Base-by-base conservation (phyloP, 2,329 filamentous ascomycete species). In the Madurella fahalii region DNA sequence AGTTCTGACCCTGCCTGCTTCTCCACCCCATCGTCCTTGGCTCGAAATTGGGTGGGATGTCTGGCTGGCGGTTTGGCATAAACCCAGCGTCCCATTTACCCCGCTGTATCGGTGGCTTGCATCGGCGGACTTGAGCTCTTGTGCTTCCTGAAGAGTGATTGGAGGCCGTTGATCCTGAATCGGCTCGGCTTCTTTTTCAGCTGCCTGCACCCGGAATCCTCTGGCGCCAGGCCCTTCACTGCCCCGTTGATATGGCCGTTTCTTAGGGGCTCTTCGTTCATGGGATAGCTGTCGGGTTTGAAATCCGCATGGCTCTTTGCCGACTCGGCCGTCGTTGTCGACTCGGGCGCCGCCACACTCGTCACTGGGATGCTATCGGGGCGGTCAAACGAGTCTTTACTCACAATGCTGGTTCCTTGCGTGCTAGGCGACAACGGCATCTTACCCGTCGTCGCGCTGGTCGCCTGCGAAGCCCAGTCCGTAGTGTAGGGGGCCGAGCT, bases 381-480 rank as follows among this genome's bases (percentile, higher is more conserved):
- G 16, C 75, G 75, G 45, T 83, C 81, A 51, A 77, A 64, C 8
- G 81, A 83, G 42, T 83, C 80, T 52, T 77, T 76, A 68, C 82
- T 85, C 60, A 83, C 77, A 58, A 86, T 82, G 67, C 83, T 86
- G 16, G 83, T 86, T 40, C 82, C 83, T 64, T 83, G 77, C 2
- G 83, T 86, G 65, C 82, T 85, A 2, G 83, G 83, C 20, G 83
- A 85, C 37, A 85, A 70, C 3, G 83, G 81, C 77, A 84, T 79
- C 68, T 83, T 84, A 47, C 81, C 78, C 1, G 82, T 85, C 1
- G 82, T 83, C 9, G 81, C 82, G 61, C 81, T 84, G 13, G 82
- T 85, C 4, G 78, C 80, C 61, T 85, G 82, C 4, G 80, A 83
- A 2, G 79, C 78, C 80, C 82, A 85, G 61, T 85, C 83, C 9